Evolutionary conservation across 345 rosid species (phyloP), one percentile per base, ranked within the genome.

Genomic region (Populus ilicifolia): DNA sequence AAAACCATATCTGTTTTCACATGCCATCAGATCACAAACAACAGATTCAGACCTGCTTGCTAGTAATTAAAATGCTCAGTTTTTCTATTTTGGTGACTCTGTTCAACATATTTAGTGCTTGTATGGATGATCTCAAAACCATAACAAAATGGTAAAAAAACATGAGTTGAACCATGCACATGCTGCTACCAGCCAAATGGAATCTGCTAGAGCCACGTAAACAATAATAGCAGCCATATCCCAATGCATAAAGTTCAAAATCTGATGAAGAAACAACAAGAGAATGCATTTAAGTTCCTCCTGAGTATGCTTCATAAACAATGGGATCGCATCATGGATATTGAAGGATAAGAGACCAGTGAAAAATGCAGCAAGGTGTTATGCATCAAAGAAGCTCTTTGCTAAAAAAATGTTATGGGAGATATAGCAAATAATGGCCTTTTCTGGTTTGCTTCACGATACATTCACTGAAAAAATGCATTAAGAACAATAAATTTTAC

Each of bases 401-500:
- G 62, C 62, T 8, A 23, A 11, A n/a, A 33, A n/a, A n/a, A 56
- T 56, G 27, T 21, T 11, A 8, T 21, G 62, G 62, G 27, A 56
- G 27, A 56, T 56, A 11, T 21, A n/a, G n/a, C 62, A 56, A 56
- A 56, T 56, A 8, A 8, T n/a, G 62, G n/a, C 62, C 62, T 56
- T n/a, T 5, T 23, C 29, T 59, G 29, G 29, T 59, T 59, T 59
- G 69, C 66, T 33, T 59, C 65, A 70, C 69, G 61, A 33, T 17
- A 48, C 66, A 78, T 44, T 71, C 64, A 71, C 14, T 23, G 64
- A n/a, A 59, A 77, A 84, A 44, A 39, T 77, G 63, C 52, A 78
- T 44, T 41, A 69, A 66, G 79, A 80, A 79, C 67, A 72, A 78
- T 73, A 61, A 41, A 36, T 48, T 81, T 77, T 77, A 72, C 75